Conservation (phyloP, 2,329 filamentous ascomycete species). For the Diplodia mutila region DNA sequence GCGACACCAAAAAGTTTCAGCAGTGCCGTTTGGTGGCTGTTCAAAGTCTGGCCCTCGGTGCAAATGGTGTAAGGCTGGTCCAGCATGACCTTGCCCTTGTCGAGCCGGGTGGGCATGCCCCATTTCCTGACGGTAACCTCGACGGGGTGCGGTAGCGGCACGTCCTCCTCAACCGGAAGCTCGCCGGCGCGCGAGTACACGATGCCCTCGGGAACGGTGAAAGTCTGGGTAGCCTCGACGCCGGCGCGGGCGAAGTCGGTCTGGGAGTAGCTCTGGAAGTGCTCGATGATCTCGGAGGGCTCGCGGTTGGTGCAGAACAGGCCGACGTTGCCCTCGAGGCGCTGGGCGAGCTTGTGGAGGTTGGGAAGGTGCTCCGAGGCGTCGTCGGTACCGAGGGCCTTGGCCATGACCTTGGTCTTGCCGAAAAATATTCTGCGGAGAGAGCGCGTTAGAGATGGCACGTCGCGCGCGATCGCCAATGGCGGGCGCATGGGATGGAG, state of each 20-base stretch:
- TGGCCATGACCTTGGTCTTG: slow-evolving; percentile 98
- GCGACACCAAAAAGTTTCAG: slow-evolving; percentile 93
- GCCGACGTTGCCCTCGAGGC: slow-evolving; percentile 82
- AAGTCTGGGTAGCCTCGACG: slow-evolving; percentile 70
- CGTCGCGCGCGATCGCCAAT: background rate
- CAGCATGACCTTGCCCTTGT: slow-evolving; percentile 84
- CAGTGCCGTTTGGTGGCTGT: slow-evolving; percentile 89
- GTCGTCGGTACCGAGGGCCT: slow-evolving; percentile 79
- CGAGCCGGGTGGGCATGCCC: slow-evolving; percentile 85
- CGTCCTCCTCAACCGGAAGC: slow-evolving; percentile 77
- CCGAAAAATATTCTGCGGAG: slow-evolving; percentile 78
- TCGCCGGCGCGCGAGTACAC: slow-evolving; percentile 80
- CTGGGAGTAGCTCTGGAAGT: slow-evolving; percentile 73
- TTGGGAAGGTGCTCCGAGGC: slow-evolving; percentile 81
- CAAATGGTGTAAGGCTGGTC: slow-evolving; percentile 77
- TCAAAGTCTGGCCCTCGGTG: slow-evolving; percentile 79
- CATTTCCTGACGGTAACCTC: slow-evolving; percentile 90
- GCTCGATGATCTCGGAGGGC: slow-evolving; percentile 67
- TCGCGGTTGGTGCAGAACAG: slow-evolving; percentile 85
- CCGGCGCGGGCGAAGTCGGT: slow-evolving; percentile 93
- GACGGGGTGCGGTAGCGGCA: slow-evolving; percentile 82
- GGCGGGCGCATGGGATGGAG: slow-evolving; percentile 34
- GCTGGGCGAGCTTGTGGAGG: slow-evolving; percentile 68
- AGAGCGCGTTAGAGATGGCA: slow-evolving; percentile 9
- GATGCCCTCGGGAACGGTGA: slow-evolving; percentile 80